Percentiles rank a stretch among this genome's conserved stretches.
These are phyloP conservation scores for Areca catechu DNA, from an alignment of 176 grass and related monocot genomes.

Conservation along the genomic window DNA sequence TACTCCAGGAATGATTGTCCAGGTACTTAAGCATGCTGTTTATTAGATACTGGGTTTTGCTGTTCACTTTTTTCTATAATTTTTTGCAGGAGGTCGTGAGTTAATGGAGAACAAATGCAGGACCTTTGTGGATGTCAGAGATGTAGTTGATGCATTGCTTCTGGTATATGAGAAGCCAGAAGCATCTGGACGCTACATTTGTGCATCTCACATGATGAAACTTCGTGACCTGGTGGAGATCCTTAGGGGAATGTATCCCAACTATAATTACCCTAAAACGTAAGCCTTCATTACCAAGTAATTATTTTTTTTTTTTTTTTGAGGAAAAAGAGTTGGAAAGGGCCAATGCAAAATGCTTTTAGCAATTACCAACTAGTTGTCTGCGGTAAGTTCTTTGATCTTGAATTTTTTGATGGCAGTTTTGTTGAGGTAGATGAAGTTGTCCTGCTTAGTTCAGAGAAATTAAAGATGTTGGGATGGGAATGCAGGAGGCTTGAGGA, in stretches of 20 bases:
- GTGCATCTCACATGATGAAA: conserved; percentile 23
- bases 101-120: conserved; percentile 15
- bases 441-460: conserved; percentile 22
- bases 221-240: conserved; percentile 21
- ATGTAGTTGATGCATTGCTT: conserved; percentile 45
- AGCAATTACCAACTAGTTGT: too few relatives aligned
- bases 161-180: conserved; percentile 34
- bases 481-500: conserved; percentile 43
- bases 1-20: too few relatives aligned
- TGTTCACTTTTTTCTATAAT: not conserved
- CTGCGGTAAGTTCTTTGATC: not conserved
- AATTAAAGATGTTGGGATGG: conserved; percentile 48
- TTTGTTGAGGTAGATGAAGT: conserved; percentile 28
- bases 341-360: too few relatives aligned
- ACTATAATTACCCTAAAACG: conserved; percentile 34
- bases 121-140: conserved; percentile 58
- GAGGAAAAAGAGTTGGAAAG: too few relatives aligned
- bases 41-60: not conserved
- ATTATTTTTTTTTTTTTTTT: not conserved
- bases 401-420: conserved; percentile 19
- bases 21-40: too few relatives aligned
- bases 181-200: conserved; percentile 46
- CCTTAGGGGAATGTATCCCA: conserved; percentile 29
- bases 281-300: conserved; percentile 18
- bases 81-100: conserved; percentile 14